These are phyloP conservation scores for Trichophyton mentagrophytes DNA, from an alignment of 2,329 filamentous ascomycete genomes.

Conservation along the genomic window DNA sequence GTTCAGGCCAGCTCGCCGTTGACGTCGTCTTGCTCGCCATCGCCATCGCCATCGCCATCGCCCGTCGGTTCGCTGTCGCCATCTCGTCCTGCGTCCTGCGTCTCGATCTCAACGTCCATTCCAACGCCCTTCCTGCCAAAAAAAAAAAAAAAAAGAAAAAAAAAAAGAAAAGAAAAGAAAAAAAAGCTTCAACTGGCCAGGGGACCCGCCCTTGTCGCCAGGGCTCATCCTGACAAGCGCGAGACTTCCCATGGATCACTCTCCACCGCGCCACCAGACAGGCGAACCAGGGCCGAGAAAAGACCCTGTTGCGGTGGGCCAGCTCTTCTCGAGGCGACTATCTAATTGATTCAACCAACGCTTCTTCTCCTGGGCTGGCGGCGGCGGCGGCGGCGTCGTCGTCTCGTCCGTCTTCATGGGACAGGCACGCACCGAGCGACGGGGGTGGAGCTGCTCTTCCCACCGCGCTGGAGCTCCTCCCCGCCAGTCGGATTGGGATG, in stretches of 20 bases:
- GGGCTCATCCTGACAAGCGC: not conserved
- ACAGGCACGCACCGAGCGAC: too few species aligned
- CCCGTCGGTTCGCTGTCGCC: too few species aligned
- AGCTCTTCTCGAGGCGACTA: not conserved
- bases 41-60: too few species aligned
- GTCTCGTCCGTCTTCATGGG: too few species aligned
- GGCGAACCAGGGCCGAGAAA: too few species aligned
- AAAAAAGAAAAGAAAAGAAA: too few species aligned
- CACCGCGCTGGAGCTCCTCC: not conserved
- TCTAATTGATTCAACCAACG: too few species aligned
- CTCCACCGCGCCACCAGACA: not conserved
- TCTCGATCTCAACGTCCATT: not conserved
- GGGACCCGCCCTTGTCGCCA: not conserved
- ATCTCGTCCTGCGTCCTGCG: too few species aligned
- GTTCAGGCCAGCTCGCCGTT: too few species aligned
- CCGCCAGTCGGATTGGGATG: not conserved
- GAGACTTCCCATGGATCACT: not conserved
- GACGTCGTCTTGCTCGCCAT: too few species aligned
- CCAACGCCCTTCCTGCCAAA: not conserved
- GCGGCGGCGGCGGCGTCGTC: too few species aligned
- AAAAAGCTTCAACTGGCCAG: not conserved
- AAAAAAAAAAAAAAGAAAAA: not conserved
- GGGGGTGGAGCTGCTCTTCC: not conserved
- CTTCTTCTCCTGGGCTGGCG: too few species aligned
- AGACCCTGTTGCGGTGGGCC: not conserved